A percentile compares a stretch with the other conserved stretches of the same genome.
Conservation (phyloP, 2,329 filamentous ascomycete genomes). For the Hirsutella minnesotensis region DNA sequence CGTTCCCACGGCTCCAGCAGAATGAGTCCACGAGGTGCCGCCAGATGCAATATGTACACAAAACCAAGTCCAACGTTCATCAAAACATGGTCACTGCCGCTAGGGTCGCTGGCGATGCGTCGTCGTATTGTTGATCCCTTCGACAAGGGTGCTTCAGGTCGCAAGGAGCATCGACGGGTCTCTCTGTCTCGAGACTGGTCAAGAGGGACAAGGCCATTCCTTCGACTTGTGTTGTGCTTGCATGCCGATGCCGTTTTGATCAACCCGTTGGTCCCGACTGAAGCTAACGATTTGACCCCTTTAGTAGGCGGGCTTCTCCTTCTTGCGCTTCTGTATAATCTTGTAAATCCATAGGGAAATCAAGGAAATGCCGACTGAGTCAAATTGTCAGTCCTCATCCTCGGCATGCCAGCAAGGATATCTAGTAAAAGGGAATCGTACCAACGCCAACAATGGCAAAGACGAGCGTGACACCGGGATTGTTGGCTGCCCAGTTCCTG, state of each 20-base stretch:
- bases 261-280: neutral
- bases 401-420: no score
- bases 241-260: neutral
- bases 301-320: conserved; percentile 17
- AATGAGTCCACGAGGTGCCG: neutral
- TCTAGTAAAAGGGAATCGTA: conserved; percentile 10
- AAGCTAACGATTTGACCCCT: neutral
- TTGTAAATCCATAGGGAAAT: conserved; percentile 19
- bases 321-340: conserved; percentile 19
- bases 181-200: no score
- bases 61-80: conserved; percentile 2
- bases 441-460: conserved; percentile 30
- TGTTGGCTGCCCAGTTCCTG: conserved; percentile 25
- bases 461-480: conserved; percentile 29
- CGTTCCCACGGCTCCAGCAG: neutral
- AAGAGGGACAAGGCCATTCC: no score
- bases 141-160: no score
- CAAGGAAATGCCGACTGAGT: conserved; percentile 20
- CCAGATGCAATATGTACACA: conserved; percentile 4
- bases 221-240: no score
- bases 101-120: neutral
- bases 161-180: no score
- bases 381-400: neutral
- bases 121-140: neutral
- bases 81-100: neutral